Conservation (phyloP, 2,329 filamentous ascomycete species). For the Colletotrichum shisoi region DNA sequence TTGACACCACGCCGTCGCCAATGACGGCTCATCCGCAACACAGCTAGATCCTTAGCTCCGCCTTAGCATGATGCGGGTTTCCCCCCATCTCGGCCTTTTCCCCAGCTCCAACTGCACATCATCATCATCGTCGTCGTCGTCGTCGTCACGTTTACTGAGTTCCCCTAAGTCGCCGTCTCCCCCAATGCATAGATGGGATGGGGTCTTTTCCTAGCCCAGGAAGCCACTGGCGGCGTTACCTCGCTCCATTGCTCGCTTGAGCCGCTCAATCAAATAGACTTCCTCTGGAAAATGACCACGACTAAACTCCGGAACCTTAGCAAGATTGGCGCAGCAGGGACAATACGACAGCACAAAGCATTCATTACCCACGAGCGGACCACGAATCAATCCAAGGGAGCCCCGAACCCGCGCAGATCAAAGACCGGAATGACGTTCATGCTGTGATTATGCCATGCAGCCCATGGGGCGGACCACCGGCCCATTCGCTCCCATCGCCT, state of each 20-base stretch:
- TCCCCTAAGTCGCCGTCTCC: constrained; percentile 6
- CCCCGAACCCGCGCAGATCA: constrained; percentile 23
- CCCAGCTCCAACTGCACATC: constrained; percentile 11
- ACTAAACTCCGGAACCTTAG: constrained; percentile 12
- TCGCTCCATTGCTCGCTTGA: constrained; percentile 37
- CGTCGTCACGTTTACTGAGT: constrained; percentile 17
- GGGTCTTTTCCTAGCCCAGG: background rate
- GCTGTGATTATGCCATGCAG: constrained; percentile 17
- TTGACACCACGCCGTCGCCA: constrained; percentile 14
- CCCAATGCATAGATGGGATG: background rate
- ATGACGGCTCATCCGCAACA: constrained; percentile 12
- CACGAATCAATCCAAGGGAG: constrained; percentile 10
- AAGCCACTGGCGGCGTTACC: constrained; percentile 11
- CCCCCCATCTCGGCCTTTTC: constrained; percentile 5
- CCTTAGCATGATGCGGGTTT: constrained; percentile 3
- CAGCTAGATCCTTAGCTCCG: constrained; percentile 5
- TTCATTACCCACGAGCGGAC: background rate
- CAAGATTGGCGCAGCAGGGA: constrained; percentile 4
- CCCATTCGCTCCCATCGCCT: background rate
- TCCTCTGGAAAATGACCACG: constrained; percentile 15
- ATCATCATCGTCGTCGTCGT: constrained; percentile 1
- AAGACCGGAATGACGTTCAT: constrained; percentile 33
- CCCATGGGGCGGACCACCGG: background rate
- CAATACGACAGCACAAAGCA: constrained; percentile 7
- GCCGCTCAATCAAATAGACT: constrained; percentile 26